A percentile compares a stretch with the other conserved stretches of the same genome.
These are phyloP conservation scores for Hanseniaspora meyeri DNA, from an alignment of 805 yeast species.

Conservation along the genomic window DNA sequence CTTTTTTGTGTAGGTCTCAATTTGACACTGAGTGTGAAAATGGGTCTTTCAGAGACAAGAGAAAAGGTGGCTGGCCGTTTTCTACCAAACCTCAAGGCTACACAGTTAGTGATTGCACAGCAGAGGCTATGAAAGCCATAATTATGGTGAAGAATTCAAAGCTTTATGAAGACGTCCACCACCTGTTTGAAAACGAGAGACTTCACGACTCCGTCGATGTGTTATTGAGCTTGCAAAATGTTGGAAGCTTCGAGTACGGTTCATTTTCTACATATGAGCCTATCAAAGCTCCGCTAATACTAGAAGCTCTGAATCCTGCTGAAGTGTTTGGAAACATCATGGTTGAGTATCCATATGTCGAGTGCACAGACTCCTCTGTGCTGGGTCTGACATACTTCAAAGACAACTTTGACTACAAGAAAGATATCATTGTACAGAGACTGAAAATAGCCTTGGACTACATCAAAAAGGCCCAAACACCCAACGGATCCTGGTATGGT, in stretches of 20 bases:
- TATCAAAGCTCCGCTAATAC: constrained; percentile 63
- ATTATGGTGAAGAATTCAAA: constrained; percentile 73
- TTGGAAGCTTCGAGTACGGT: constrained; percentile 68
- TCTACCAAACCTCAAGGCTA: constrained; percentile 93
- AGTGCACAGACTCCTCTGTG: constrained; percentile 92
- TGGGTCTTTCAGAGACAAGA: constrained; percentile 69
- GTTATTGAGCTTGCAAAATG: constrained; percentile 62
- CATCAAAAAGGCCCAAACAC: constrained; percentile 52
- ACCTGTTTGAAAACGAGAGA: constrained; percentile 42
- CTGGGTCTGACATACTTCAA: constrained; percentile 74
- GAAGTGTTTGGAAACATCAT: constrained; percentile 95
- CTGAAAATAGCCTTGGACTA: constrained; percentile 63
- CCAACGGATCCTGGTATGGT: constrained; percentile 96
- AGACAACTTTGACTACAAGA: constrained; percentile 50
- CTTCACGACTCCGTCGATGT: constrained; percentile 65
- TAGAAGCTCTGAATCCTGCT: constrained; percentile 84
- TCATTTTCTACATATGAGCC: constrained; percentile 86
- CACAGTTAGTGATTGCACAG: constrained; percentile 92
- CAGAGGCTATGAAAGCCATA: constrained; percentile 87
- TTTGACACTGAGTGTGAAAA: constrained; percentile 66
- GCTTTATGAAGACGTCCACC: constrained; percentile 35
- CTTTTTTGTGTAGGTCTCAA: constrained; percentile 69
- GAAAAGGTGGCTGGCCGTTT: constrained; percentile 92
- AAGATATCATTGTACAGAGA: constrained; percentile 52
- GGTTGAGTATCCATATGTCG: constrained; percentile 98